Evolutionary conservation across 83 land plant species (phyloP).

Genomic region (Diphasiastrum complanatum): DNA sequence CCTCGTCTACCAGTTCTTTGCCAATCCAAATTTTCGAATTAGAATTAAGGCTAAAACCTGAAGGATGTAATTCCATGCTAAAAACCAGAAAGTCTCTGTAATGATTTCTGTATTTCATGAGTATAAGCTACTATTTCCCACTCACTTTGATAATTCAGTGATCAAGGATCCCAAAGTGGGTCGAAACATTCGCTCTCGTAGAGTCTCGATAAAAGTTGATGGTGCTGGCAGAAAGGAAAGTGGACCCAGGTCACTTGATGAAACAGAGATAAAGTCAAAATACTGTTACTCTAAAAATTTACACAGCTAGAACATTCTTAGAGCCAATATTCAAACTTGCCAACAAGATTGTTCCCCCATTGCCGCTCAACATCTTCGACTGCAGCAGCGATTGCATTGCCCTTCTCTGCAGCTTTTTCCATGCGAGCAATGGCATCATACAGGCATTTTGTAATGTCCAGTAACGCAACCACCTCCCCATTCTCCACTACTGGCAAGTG

Average conservation of each 20-base stretch:
- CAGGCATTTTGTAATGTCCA: conserved; percentile 13
- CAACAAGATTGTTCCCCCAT: conserved; percentile 60
- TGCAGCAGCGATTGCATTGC: conserved; percentile 14
- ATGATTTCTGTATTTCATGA: neutral
- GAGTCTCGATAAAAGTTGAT: conserved; percentile 68
- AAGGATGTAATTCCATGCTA: neutral
- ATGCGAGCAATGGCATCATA: conserved; percentile 16
- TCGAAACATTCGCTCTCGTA: conserved; percentile 87
- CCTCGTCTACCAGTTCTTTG: too few species aligned
- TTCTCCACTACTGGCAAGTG: conserved; percentile 13
- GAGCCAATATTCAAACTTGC: conserved; percentile 27
- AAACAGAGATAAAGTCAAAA: neutral
- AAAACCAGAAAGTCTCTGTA: neutral
- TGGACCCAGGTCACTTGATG: neutral
- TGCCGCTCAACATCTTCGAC: conserved; percentile 15
- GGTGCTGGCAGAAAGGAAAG: conserved; percentile 39
- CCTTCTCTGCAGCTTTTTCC: conserved; percentile 9
- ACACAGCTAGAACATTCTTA: neutral
- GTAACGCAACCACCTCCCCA: conserved; percentile 8
- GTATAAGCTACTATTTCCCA: conserved; percentile 1
- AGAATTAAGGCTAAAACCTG: too few species aligned
- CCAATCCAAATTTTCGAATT: too few species aligned
- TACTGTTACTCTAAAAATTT: neutral
- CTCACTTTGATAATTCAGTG: conserved; percentile 63
- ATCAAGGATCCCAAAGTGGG: conserved; percentile 81